Base-by-base conservation (phyloP, 768 basidiomycete genomes). In the Leccinum pellstonianum region DNA sequence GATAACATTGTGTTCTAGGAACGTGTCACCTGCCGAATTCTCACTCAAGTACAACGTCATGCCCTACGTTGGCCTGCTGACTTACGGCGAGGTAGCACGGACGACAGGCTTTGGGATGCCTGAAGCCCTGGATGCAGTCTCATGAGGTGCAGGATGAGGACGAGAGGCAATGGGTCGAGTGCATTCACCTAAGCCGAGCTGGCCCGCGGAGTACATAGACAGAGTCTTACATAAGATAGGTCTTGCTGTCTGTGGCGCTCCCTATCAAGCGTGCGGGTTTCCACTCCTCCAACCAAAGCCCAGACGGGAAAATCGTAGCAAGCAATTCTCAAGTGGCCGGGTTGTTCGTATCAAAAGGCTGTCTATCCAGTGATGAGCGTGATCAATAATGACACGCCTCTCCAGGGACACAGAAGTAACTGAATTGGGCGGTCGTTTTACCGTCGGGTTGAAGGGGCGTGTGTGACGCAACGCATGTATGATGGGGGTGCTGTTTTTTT, bases 41-140 rank as follows among this genome's bases (percentile, higher is more conserved):
- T 77, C 82, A 1, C 80, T 96, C 27, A 90, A 88, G 67, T 96
- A 95, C 75, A 93, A 95, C 68, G 69, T 93, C 33, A 95, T 95
- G 92, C 94, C 94, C 7, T 87, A 89, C 68, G 90, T 95, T 19
- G 94, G 94, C 19, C 65, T 86, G 48, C 80, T 95, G 52, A 86
- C 83, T 3, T 89, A 88, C 54, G 93, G 92, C 25, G 88, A 91
- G 70, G 91, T 86, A 14, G 79, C 79, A 51, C 77, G 79, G 51
- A 81, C 78, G 38, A 66, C 73, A 58, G 71, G 76, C 25, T 68
- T 79, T n/a, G 68, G 66, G 14, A 70, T 75, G 64, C 74, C 74
- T 51, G 70, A 70, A 25, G 72, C 72, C 8, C 60, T 65, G 47
- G 73, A 75, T 57, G 67, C 72, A 1, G 70, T 73, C 33, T 70